Evolutionary conservation across 2,329 filamentous ascomycete species (phyloP).

Genomic region (Phymatotrichopsis omnivora): DNA sequence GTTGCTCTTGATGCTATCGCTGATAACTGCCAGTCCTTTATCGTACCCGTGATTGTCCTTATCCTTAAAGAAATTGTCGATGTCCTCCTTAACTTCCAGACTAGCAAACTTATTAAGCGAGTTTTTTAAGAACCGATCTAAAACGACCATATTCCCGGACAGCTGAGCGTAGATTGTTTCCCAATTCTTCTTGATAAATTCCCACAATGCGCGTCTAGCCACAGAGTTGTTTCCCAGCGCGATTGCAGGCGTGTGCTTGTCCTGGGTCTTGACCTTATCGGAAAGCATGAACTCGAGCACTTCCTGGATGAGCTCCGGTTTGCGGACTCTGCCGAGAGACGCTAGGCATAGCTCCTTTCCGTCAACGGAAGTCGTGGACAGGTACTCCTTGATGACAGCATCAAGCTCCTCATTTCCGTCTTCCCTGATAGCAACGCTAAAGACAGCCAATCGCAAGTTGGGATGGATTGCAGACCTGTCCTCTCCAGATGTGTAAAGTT

Average conservation of each 20-base stretch:
- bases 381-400: conserved; percentile 75
- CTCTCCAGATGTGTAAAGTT: conserved; percentile 58
- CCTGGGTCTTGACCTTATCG: conserved; percentile 71
- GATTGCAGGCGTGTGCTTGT: conserved; percentile 73
- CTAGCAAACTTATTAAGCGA: conserved; percentile 71
- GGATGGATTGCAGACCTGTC: conserved; percentile 65
- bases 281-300: conserved; percentile 68
- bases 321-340: conserved; percentile 63
- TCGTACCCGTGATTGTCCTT: conserved; percentile 84
- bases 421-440: conserved; percentile 66
- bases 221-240: conserved; percentile 62
- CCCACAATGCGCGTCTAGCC: conserved; percentile 68
- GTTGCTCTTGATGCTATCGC: conserved; percentile 74
- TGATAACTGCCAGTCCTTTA: conserved; percentile 71
- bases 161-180: conserved; percentile 59
- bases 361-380: conserved; percentile 71
- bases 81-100: conserved; percentile 58
- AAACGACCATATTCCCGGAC: conserved; percentile 67
- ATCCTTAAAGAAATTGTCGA: conserved; percentile 70
- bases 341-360: conserved; percentile 77
- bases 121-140: conserved; percentile 72
- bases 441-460: conserved; percentile 69
- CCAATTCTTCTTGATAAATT: conserved; percentile 80
- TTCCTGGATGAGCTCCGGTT: conserved; percentile 55
- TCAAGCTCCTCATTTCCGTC: conserved; percentile 60